Base-by-base conservation (phyloP, 768 basidiomycete species). In the Russula emetica region DNA sequence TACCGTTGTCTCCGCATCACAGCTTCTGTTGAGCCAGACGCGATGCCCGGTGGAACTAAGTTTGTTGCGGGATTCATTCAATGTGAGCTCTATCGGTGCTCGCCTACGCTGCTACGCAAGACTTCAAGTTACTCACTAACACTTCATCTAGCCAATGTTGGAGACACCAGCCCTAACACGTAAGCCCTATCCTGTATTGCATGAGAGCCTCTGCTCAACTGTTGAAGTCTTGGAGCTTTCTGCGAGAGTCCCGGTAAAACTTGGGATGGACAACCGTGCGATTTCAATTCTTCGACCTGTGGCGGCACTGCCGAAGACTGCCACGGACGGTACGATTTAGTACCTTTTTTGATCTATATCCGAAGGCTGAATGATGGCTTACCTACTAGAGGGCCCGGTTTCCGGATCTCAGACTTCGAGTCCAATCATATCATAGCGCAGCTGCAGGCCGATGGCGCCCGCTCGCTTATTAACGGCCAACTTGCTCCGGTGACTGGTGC, bases 131-230 rank as follows among this genome's bases (percentile, higher is more conserved):
- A 66, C 28, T 67, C 38, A 16, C 28, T 67, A 38, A 20, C 22
- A 11, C 28, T 30, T 24, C 32, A 44, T 47, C 14, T 69, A 89
- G 87, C 88, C n/a, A 90, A 90, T 65, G 88, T 91, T 49, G 88
- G 90, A 3, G 88, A 90, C 70, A 88, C 86, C 32, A 88, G 80
- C 66, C 89, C 89, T 14, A 91, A 92, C 71, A 90, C 86, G 86
- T 89, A 62, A 71, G 86, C 78, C 53, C 4, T 50, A 45, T 47
- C 54, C 11, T 5, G 16, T 47, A 58, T 28, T 13, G 38, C 28
- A 42, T 55, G 7, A 38, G 18, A 13, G 20, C 32, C 28, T 36
- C 13, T 32, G 22, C 64, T 49, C 51, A 36, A 54, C 59, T 66
- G 51, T 45, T 56, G 53, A 78, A 88, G 73, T 72, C 81, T 76